Evolutionary conservation across 2,329 filamentous ascomycete genomes (phyloP), one percentile per base, ranked within the genome.

Genomic region (Huntiella abstrusa): DNA sequence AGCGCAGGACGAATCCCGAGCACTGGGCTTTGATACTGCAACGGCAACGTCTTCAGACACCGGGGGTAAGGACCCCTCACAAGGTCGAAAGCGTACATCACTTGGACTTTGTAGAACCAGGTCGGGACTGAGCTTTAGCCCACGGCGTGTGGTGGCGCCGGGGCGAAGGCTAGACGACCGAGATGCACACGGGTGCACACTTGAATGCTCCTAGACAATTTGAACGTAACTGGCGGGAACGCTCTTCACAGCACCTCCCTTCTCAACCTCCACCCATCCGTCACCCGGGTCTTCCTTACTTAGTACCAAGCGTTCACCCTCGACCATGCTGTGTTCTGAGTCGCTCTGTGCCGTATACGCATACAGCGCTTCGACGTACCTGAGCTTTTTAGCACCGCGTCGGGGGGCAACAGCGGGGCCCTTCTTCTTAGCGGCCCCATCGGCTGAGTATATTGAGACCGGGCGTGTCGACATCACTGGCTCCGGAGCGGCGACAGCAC

Each of bases 221-320:
- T 86, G 81, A 50, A 96, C 74, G 65, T 96, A 98, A 60, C 85
- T 93, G 34, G 87, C 87, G 40, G 91, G 91, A 46, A 98, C 91
- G 59, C 86, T 94, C 58, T 78, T 87, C 42, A 79, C 84, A 36
- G 77, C 67, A 1, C 87, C 87, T 13, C 84, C 86, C 61, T 84
- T 86, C 65, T 96, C 91, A 13, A 98, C 91, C 64, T 96, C 91
- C 22, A 80, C 84, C 91, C 91, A 98, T 0, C 91, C 91, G 64
- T 96, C 91, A 1, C 91, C 91, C 0, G 78, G 73, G 58, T 96
- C 88, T 48, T 83, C 78, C 55, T 79, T 86, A 51, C 95, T 77
- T 32, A 98, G 67, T 35, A 98, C 86, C 56, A 98, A 92, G 44
- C 78, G 73, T 62, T 98, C 91, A 1, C 91, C 91, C 61, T 93